These are phyloP conservation scores for Cryptosporidium muris DNA, from an alignment of 169 alveolate species.

Conservation along the genomic window DNA sequence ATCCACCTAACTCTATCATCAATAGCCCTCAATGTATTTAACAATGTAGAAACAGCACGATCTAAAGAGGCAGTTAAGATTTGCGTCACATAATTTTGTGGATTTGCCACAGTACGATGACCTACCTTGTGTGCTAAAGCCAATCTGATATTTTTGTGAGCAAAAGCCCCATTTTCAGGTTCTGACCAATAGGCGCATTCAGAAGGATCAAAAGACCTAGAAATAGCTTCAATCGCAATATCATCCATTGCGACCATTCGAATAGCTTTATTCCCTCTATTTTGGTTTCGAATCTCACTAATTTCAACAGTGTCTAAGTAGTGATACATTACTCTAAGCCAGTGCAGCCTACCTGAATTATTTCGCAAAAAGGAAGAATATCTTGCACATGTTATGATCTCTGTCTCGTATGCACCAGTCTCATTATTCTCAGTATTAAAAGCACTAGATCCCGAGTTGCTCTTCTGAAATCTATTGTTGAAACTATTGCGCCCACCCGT, in stretches of 20 bases:
- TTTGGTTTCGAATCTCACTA: conserved; percentile 2
- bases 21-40: conserved; percentile 64
- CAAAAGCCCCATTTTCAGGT: conserved; percentile 70
- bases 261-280: background rate
- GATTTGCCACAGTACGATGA: conserved; percentile 45
- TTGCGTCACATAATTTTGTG: conserved; percentile 61
- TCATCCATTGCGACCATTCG: conserved; percentile 70
- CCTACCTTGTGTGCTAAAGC: conserved; percentile 71
- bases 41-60: conserved; percentile 38
- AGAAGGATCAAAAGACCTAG: conserved; percentile 67
- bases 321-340: conserved; percentile 61
- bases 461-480: conserved; percentile 12
- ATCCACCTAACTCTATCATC: conserved; percentile 70
- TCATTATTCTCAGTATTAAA: background rate
- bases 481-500: conserved; percentile 66
- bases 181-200: conserved; percentile 71
- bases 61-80: conserved; percentile 65
- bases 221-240: conserved; percentile 61
- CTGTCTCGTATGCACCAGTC: background rate
- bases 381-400: conserved; percentile 50
- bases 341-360: conserved; percentile 65
- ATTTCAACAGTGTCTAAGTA: conserved; percentile 64
- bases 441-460: background rate
- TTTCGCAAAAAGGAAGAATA: conserved; percentile 66
- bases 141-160: conserved; percentile 47